Base-by-base conservation (phyloP, 495 filamentous ascomycete genomes). In the Neurospora africana region DNA sequence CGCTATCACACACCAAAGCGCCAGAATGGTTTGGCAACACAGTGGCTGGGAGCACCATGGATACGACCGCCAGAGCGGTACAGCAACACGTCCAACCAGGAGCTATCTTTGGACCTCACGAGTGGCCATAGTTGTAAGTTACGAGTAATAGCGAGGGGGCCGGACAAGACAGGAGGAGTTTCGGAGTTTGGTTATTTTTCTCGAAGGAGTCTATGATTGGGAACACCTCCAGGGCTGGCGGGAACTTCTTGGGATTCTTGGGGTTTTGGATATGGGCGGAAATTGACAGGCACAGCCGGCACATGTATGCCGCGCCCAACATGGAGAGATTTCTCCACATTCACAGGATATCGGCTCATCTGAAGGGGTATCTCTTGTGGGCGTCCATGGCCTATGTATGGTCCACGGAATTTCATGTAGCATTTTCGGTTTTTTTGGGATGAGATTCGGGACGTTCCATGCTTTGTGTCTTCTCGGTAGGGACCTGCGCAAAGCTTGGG, bases 11-110 rank as follows among this genome's bases (percentile, higher is more conserved):
- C 17, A 85, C 84, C 7, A 71, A 78, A 6, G 82, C 87, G 74
- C 87, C 90, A 0, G 74, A 76, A 7, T 94, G 91, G 91, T 93
- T 88, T 82, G 91, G 91, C 1, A 91, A 89, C 41, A 81, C 76
- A 0, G 84, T 85, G 2, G 78, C 83, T 2, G 76, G 79, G 65
- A 71, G 76, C 21, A 84, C 83, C 30, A 72, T 86, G 2, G 84
- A 86, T 68, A 78, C 79, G 73, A 68, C 41, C 1, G 75, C 67
- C 1, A 44, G 71, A 40, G 81, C 82, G 2, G 79, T 85, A 58
- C 80, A 83, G 73, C 79, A 30, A 15, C 69, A 72, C 4, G 71
- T 83, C 13, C 70, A 74, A 8, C 74, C 78, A 7, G 81, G 82
- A 3, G 80, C 84, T 72, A 86, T 79, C 21, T 85, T 87, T 77